These are phyloP conservation scores for Ogataea thermomethanolica DNA, from an alignment of 805 yeast species.

Conservation along the genomic window DNA sequence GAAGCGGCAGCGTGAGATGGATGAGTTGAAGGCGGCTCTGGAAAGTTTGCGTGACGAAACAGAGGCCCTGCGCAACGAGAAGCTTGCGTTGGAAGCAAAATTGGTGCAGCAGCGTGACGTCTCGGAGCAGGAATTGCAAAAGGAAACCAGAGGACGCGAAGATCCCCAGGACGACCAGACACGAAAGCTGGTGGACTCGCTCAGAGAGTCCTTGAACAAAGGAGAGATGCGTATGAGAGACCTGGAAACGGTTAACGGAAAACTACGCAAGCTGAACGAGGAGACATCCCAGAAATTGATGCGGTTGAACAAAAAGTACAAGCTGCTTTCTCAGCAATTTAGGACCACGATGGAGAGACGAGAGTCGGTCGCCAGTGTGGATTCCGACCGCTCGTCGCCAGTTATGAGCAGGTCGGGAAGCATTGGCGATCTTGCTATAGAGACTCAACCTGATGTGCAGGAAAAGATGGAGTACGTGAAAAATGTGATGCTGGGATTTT, in stretches of 20 bases:
- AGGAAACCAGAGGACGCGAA: not conserved
- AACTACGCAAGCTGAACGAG: constrained; percentile 59
- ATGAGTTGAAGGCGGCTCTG: constrained; percentile 51
- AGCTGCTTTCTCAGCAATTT: constrained; percentile 56
- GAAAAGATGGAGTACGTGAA: constrained; percentile 73
- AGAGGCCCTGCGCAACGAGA: constrained; percentile 14
- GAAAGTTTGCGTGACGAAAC: constrained; percentile 29
- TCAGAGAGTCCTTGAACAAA: constrained; percentile 51
- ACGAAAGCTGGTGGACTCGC: constrained; percentile 33
- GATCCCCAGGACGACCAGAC: constrained; percentile 6
- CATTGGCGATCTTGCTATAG: constrained; percentile 7
- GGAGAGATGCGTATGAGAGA: constrained; percentile 53
- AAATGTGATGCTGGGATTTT: constrained; percentile 85
- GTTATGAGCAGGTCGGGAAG: constrained; percentile 21
- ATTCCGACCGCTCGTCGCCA: constrained; percentile 23
- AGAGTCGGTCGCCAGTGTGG: constrained; percentile 19
- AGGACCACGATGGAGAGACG: constrained; percentile 34
- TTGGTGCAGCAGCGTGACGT: constrained; percentile 3
- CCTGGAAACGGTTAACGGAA: constrained; percentile 47
- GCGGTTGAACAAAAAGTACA: constrained; percentile 67
- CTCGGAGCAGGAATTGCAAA: constrained; percentile 2
- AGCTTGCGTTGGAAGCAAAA: constrained; percentile 6
- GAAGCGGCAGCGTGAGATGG: constrained; percentile 62
- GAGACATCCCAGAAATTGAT: constrained; percentile 67
- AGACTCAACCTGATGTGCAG: constrained; percentile 26